Percentiles rank a stretch among this genome's conserved stretches.
phyloP scores from a whole-genome alignment of 148 eudicot genomes.

The Rhododendron ovatum region DNA sequence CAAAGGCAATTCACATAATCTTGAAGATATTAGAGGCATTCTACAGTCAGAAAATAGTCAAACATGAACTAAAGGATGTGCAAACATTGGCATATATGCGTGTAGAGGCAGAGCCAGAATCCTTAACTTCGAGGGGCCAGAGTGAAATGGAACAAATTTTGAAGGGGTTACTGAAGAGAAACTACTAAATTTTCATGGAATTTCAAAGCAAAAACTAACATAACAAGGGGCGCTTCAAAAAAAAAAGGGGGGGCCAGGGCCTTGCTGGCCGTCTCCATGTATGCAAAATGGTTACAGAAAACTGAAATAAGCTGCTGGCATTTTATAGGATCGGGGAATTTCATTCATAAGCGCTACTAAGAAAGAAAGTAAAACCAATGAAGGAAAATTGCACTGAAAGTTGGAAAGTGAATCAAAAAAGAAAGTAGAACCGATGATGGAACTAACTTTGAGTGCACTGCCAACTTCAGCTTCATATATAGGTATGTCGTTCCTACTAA shows the following conservation, averaged over 20 bases:
- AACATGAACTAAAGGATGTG: background rate
- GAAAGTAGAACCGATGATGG: background rate
- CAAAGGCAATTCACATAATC: background rate
- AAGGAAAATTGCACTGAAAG: background rate
- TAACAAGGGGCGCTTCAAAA: no score
- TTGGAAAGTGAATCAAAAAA: background rate
- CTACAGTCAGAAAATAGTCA: background rate
- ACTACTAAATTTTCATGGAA: background rate
- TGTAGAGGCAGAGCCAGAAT: background rate
- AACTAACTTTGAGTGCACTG: slow-evolving; percentile 60
- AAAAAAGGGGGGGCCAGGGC: background rate
- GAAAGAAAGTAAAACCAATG: background rate
- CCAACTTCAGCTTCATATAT: slow-evolving; percentile 98
- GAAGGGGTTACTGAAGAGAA: background rate
- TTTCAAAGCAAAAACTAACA: background rate
- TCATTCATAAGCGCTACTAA: background rate
- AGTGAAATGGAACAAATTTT: background rate
- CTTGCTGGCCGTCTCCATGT: background rate
- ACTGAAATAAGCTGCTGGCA: background rate
- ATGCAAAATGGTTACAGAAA: background rate
- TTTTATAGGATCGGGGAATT: background rate
- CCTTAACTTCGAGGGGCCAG: background rate
- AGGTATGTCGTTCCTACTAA: slow-evolving; percentile 89
- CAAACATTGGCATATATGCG: background rate
- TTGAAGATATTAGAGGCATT: background rate